Base-by-base conservation (phyloP, 2,329 filamentous ascomycete genomes). In the Allantophomopsis lycopodina region DNA sequence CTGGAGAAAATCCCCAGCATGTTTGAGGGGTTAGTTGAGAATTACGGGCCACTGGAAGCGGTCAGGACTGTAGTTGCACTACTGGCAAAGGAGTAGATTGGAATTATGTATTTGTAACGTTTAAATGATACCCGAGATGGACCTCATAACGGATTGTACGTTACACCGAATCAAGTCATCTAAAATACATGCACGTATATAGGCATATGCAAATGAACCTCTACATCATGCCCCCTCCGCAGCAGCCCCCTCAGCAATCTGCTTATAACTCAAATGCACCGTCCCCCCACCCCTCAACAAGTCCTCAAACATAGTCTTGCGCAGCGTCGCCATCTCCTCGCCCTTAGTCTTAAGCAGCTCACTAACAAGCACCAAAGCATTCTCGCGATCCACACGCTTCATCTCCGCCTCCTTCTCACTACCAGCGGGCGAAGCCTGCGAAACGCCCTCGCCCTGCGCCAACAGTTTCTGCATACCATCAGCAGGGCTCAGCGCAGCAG, bases 1-100 rank as follows among this genome's bases (percentile, higher is more conserved):
- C 57, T 84, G 20, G 61, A 63, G 2, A 70, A 68, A 39, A 66
- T 84, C 5, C 70, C 78, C 0, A 62, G 63, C 16, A 62, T 79
- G 13, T 85, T 83, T 47, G 62, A 70, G 36, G 67, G 68, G 41
- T 57, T 84, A 12, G 58, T 82, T 1, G 63, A 63, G 14, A 69
- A 66, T 2, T 66, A 65, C 23, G 70, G 72, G 33, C 68, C 71
- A 7, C 69, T 73, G 1, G 61, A 71, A 46, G 78, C 78, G 15
- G 67, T 78, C 5, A 68, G 65, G 48, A 73, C 68, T 1, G 64
- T 82, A 38, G 68, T 77, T 12, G 71, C 73, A n/a, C 57, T 83
- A 23, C 48, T 83, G 35, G 50, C 56, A 48, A 38, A 45, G 32
- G 32, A 34, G 14, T 34, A 34, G 16, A 34, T n/a, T 34, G 32